Evolutionary conservation across 306 rosid species (phyloP), one percentile per base, ranked within the genome.

Genomic region (Sesbania bispinosa): DNA sequence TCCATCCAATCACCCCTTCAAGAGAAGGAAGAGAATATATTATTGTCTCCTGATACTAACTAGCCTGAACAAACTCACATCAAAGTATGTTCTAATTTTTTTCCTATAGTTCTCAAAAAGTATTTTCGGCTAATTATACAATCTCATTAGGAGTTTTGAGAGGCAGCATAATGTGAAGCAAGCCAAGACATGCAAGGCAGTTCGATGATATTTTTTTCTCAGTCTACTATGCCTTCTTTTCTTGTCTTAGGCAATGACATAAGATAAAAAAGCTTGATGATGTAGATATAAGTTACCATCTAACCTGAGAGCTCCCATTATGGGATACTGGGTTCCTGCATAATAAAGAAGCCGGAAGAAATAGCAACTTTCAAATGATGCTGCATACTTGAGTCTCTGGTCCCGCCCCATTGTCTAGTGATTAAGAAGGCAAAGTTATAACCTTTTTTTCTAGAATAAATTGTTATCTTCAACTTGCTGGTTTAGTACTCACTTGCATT

Each of bases 291-390:
- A 52, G 51, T 32, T 45, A 30, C 13, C 53, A 71, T 58, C 87
- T 78, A 26, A 94, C 97, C 93, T 86, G 81, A 93, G 62, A 62
- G 97, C 96, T 70, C 98, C 98, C 92, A 93, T 88, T 39, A 90
- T 90, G 71, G 98, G 98, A 83, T 89, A 93, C 65, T 93, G 98
- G 11, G 97, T 90, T 80, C 95, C 97, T 30, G 95, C 95, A 76
- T 84, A 89, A 82, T 91, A 91, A 52, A 94, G 99, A 86, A 94
- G 97, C 86, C 92, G 92, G 62, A 91, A 87, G 80, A 89, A 36
- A 80, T 94, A 94, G 80, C 96, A 89, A 76, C 75, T 86, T 71
- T 89, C 88, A 47, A 94, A 94, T 29, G 96, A 87, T 60, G 97
- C 94, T 35, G 96, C 97, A 77, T 89, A 94, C 88, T 85, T 79